Conservation (phyloP, 2,329 filamentous ascomycete species). For the Tolypocladium guangdongense region DNA sequence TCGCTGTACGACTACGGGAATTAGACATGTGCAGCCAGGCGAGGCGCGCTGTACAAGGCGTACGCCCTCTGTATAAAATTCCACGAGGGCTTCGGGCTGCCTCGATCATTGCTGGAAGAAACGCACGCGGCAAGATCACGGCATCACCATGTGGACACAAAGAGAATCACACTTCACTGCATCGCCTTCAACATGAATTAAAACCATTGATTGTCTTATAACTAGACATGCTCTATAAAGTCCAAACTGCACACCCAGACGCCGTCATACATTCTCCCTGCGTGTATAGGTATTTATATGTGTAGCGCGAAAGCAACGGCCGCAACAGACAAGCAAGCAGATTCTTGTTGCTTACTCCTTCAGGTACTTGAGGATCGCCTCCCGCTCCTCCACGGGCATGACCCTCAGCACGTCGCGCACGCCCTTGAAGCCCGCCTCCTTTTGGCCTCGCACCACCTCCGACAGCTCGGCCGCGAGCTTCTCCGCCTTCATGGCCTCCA, state of each 20-base stretch:
- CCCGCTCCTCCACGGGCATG: constrained; percentile 79
- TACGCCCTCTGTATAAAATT: background rate
- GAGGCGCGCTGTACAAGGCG: background rate
- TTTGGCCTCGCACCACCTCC: constrained; percentile 32
- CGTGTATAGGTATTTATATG: background rate
- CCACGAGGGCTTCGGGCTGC: background rate
- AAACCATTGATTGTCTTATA: background rate
- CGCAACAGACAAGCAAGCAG: background rate
- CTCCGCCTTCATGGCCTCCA: constrained; percentile 74
- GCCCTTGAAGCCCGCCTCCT: constrained; percentile 69
- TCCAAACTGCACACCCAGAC: background rate
- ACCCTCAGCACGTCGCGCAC: constrained; percentile 77
- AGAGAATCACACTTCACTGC: background rate
- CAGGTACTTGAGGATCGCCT: constrained; percentile 60
- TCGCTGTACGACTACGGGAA: background rate
- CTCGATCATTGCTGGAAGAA: background rate
- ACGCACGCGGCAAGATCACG: no score
- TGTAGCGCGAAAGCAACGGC: background rate
- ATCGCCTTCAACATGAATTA: background rate
- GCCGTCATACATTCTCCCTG: background rate
- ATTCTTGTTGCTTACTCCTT: constrained; percentile 23
- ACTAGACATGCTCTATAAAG: background rate
- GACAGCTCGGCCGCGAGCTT: constrained; percentile 39
- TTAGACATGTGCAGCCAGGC: background rate
- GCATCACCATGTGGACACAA: no score